phyloP scores from a whole-genome alignment of 139 green algal genomes.

The Chlorella vulgaris region DNA sequence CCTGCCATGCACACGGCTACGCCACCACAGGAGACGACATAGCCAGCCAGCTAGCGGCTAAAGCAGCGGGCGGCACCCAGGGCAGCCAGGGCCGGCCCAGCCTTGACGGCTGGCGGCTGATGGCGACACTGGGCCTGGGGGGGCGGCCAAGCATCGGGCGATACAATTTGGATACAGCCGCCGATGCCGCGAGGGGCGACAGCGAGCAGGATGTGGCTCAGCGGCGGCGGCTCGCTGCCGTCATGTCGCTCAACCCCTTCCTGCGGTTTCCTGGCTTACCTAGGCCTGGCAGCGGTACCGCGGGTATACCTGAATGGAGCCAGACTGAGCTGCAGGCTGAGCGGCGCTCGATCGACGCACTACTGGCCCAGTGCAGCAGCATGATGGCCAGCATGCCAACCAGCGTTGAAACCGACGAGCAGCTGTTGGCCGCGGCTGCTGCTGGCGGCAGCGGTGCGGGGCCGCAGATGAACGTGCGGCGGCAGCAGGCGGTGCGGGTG shows the following conservation, averaged over 20 bases:
- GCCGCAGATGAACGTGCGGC: not conserved
- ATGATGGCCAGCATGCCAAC: slow-evolving; percentile 33
- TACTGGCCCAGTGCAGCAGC: slow-evolving; percentile 24
- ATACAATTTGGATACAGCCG: not conserved
- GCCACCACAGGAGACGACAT: slow-evolving; percentile 29
- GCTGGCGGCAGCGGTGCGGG: not conserved
- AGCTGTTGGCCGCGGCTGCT: slow-evolving; percentile 8
- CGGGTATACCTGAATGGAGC: not conserved
- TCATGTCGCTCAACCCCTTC: slow-evolving; percentile 41
- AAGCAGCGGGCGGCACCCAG: not conserved
- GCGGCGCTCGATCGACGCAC: slow-evolving; percentile 4
- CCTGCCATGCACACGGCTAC: too few relatives aligned
- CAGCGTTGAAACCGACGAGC: slow-evolving; percentile 23
- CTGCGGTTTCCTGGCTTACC: not conserved
- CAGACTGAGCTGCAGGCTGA: slow-evolving; percentile 2
- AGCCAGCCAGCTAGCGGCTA: slow-evolving; percentile 13
- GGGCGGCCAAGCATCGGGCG: not conserved
- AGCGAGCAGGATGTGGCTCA: not conserved
- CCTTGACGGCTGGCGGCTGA: slow-evolving; percentile 5
- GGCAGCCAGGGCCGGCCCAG: not conserved
- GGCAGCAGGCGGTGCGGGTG: slow-evolving; percentile 15
- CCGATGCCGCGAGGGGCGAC: not conserved
- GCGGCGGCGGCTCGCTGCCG: slow-evolving; percentile 11
- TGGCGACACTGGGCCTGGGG: not conserved
- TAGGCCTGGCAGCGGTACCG: not conserved